Base-by-base conservation (phyloP, 306 rosid species). In the Adenanthera pavonina region DNA sequence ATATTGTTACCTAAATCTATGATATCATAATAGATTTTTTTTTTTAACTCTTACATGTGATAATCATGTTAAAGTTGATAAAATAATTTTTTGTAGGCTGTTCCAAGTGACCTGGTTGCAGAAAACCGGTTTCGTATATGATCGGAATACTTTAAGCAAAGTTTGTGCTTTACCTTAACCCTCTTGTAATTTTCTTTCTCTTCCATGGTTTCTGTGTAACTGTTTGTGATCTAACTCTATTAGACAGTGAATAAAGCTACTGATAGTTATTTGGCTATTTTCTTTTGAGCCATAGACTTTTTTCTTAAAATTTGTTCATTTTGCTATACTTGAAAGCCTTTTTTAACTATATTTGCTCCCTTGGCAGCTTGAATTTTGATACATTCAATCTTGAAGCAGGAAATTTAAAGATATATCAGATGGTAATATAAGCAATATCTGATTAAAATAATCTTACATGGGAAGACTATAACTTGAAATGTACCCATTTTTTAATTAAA, bases 81-180 rank as follows among this genome's bases (percentile, higher is more conserved):
- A 52, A 61, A 59, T 75, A 8, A 64, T 71, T 67, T 77, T 83
- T 87, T 92, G 94, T 85, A 95, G 97, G 97, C 86, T 95, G 82
- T 85, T 91, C 84, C 98, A 95, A 86, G 86, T 93, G 87, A 86
- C 89, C 65, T 93, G 97, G 97, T 57, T 87, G 98, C 79, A 43
- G 92, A 79, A 81, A 83, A 79, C 60, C 79, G 99, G 99, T 84
- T 93, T 88, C 93, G 86, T 88, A 72, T 92, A 95, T 87, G 90
- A 93, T 82, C 84, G 52, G 15, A 73, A 90, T 82, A 86, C 87
- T 88, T 86, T 93, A 84, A 85, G 86, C 90, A 35, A 91, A 82
- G 97, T 94, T 88, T 82, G 97, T 94, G 76, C 90, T 80, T 86
- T 81, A 84, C 83, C 95, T 88, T 83, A 70, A 51, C 80, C 60